phyloP scores from a whole-genome alignment of 163 green algal species.

The Scenedesmus sp. region DNA sequence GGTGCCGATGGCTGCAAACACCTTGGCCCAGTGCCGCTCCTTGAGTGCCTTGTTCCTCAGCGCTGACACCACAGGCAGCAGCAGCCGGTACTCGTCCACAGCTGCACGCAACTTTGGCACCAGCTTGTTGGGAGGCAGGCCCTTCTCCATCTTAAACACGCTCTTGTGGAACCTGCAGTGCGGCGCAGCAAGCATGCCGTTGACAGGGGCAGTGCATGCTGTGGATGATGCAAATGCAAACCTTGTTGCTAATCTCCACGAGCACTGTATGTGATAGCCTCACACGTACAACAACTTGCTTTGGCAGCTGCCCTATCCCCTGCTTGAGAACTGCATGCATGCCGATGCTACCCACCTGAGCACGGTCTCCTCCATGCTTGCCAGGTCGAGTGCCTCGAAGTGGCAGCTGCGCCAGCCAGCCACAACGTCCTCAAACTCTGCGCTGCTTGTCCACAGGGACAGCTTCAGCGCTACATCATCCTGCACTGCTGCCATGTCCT shows the following conservation, averaged over 20 bases:
- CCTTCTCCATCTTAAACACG: conserved; percentile 80
- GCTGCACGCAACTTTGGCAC: conserved; percentile 69
- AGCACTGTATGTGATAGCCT: too few species aligned
- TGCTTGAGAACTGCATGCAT: too few species aligned
- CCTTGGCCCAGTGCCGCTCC: conserved; percentile 82
- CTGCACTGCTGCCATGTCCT: conserved; percentile 62
- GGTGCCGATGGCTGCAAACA: conserved; percentile 70
- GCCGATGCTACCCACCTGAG: conserved; percentile 35
- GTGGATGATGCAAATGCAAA: too few species aligned
- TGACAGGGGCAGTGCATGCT: not conserved
- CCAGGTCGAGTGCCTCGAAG: conserved; percentile 78
- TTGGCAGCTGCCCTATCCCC: too few species aligned
- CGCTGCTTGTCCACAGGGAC: conserved; percentile 76
- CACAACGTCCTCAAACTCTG: conserved; percentile 75
- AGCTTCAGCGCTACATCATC: conserved; percentile 84
- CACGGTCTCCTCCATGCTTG: conserved; percentile 77
- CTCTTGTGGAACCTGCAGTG: conserved; percentile 71
- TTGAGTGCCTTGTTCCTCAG: conserved; percentile 80
- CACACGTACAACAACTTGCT: too few species aligned
- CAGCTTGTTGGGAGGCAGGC: conserved; percentile 82
- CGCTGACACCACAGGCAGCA: conserved; percentile 68
- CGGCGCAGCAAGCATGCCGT: not conserved
- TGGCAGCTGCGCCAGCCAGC: conserved; percentile 64
- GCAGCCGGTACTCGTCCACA: conserved; percentile 71
- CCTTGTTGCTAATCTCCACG: too few species aligned